Evolutionary conservation across 768 basidiomycete species (phyloP), one percentile per base, ranked within the genome.

Genomic region (Rhodotorula sphaerocarpa): DNA sequence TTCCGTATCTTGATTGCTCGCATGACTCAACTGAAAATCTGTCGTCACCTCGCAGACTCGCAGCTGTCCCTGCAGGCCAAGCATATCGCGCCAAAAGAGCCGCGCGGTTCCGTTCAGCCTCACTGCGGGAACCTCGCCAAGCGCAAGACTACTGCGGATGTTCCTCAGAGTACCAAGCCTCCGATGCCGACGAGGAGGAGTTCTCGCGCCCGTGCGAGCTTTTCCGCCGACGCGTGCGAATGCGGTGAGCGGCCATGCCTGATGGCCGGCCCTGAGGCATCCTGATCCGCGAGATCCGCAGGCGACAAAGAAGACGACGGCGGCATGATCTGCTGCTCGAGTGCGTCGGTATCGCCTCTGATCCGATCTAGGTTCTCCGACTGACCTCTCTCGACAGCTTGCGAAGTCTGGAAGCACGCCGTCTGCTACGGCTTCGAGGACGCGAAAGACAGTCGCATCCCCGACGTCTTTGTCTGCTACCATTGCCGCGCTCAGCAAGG

Each of bases 401-500:
- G 67, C 59, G 42, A 51, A 1, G n/a, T 31, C 9, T 68, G 62
- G 62, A 60, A 63, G 44, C 67, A 68, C 56, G 42, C 44, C 36
- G 56, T 46, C 20, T 65, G 63, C 55, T 65, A 57, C 56, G 63
- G 67, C 25, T 68, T 25, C 59, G 7, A 30, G 7, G 21, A 20
- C 33, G 34, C 14, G n/a, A 7, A 54, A 1, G 47, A 50, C 46
- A n/a, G 18, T 3, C 27, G 51, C 33, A 20, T 68, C 30, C 59
- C 67, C 45, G 59, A 57, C 28, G 25, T 45, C 30, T 68, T 68
- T 39, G 34, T 36, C 31, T 68, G 67, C 48, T 68, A 63, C 43
- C 62, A 43, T 39, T 68, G 67, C 53, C 55, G 52, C 18, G 56
- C 57, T 34, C 20, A 34, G 15, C 12, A 10, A 1, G 59, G 31